Evolutionary conservation across 208 protist species (phyloP).

Genomic region (Wallacemonas sp.): DNA sequence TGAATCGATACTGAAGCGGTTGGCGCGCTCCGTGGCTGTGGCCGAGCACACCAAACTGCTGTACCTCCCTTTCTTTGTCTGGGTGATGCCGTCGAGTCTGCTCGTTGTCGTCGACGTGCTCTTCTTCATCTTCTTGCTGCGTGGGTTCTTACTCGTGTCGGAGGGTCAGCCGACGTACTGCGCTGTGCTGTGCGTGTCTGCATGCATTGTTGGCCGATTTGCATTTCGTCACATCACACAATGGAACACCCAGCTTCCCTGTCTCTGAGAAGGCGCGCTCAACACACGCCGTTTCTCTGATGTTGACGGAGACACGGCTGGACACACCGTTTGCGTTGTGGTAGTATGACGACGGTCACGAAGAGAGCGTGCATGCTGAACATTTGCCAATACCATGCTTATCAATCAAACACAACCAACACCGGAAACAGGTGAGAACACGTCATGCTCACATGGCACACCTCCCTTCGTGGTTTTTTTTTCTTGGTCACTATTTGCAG

Average conservation of each 20-base stretch:
- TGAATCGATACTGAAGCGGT: conserved; percentile 37
- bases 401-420: not conserved
- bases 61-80: conserved; percentile 79
- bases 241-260: conserved; percentile 47
- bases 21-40: conserved; percentile 57
- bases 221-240: conserved; percentile 64
- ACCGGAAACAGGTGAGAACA: not conserved
- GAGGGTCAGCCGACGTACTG: conserved; percentile 31
- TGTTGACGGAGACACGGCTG: no score
- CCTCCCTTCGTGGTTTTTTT: not conserved
- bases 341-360: no score
- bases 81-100: conserved; percentile 63
- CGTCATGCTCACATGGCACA: not conserved
- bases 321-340: no score
- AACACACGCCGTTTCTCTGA: no score
- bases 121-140: conserved; percentile 67
- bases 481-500: conserved; percentile 8
- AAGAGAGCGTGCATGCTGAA: no score
- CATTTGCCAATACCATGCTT: no score
- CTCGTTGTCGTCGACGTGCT: conserved; percentile 68
- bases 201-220: conserved; percentile 35
- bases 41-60: conserved; percentile 59
- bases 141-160: conserved; percentile 43
- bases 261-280: not conserved
- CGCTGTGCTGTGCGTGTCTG: conserved; percentile 24